phyloP scores from a whole-genome alignment of 805 yeast genomes.

The Ogataea salicorniae region DNA sequence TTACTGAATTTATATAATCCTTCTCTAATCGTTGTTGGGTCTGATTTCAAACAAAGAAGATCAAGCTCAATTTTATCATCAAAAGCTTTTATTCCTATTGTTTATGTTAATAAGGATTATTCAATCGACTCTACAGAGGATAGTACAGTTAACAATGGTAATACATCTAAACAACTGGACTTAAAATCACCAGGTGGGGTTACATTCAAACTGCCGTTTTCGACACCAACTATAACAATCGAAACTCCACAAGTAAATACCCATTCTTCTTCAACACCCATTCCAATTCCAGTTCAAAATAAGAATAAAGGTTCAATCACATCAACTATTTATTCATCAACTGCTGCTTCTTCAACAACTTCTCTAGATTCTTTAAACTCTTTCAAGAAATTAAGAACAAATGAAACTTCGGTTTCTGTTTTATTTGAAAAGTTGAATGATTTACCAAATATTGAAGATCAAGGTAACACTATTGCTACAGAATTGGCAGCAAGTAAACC shows the following conservation, averaged over 20 bases:
- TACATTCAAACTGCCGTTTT: conserved; percentile 21
- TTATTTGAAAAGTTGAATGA: conserved; percentile 23
- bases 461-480: conserved; percentile 11
- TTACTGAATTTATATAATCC: conserved; percentile 57
- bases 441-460: conserved; percentile 22
- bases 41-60: conserved; percentile 21
- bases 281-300: not conserved
- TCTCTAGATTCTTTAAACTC: conserved; percentile 12
- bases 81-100: conserved; percentile 24
- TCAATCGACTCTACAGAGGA: conserved; percentile 4
- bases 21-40: conserved; percentile 42
- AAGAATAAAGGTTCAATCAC: conserved; percentile 7
- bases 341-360: conserved; percentile 6
- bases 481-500: conserved; percentile 10
- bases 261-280: not conserved
- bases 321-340: conserved; percentile 10
- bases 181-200: conserved; percentile 16
- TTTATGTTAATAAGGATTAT: conserved; percentile 19
- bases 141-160: conserved; percentile 1
- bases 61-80: conserved; percentile 25
- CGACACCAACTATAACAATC: conserved; percentile 14
- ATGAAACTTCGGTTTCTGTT: conserved; percentile 18
- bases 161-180: not conserved
- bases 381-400: conserved; percentile 15
- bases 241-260: conserved; percentile 2